Conservation (phyloP, 352 stramenopile genomes). For the Blastocystis sp. region DNA sequence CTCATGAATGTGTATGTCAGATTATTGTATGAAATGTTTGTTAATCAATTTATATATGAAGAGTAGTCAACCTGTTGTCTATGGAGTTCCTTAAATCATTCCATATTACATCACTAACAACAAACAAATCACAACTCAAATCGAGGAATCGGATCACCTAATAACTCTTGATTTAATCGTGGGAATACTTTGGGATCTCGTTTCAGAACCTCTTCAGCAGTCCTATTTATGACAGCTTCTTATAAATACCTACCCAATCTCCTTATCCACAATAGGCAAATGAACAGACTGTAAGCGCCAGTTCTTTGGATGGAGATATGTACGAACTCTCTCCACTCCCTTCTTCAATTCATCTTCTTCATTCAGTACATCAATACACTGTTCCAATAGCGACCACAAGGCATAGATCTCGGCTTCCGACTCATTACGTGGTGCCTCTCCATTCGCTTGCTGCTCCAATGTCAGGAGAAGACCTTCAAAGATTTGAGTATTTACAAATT, state of each 20-base stretch:
- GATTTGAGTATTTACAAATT: constrained; percentile 23
- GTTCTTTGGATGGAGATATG: neutral
- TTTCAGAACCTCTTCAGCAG: neutral
- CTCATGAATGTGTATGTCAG: neutral
- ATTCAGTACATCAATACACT: neutral
- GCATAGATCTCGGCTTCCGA: neutral
- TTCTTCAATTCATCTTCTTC: neutral
- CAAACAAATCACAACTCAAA: constrained; percentile 47
- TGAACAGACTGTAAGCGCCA: constrained; percentile 15
- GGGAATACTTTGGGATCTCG: constrained; percentile 22
- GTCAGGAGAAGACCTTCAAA: constrained; percentile 22
- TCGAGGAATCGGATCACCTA: neutral
- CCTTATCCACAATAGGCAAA: neutral
- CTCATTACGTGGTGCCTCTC: neutral
- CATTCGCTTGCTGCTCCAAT: neutral
- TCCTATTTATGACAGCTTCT: neutral
- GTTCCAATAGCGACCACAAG: neutral
- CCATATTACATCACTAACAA: neutral
- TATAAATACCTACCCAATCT: neutral
- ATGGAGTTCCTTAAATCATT: too few species aligned
- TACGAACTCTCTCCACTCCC: neutral
- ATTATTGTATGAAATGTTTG: neutral
- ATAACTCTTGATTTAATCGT: neutral
- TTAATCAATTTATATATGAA: too few species aligned
- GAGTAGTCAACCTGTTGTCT: too few species aligned